A percentile compares a stretch with the other conserved stretches of the same genome.
Evolutionary conservation across 352 stramenopile species (phyloP).

Genomic region (Globisporangium acanthophoron): DNA sequence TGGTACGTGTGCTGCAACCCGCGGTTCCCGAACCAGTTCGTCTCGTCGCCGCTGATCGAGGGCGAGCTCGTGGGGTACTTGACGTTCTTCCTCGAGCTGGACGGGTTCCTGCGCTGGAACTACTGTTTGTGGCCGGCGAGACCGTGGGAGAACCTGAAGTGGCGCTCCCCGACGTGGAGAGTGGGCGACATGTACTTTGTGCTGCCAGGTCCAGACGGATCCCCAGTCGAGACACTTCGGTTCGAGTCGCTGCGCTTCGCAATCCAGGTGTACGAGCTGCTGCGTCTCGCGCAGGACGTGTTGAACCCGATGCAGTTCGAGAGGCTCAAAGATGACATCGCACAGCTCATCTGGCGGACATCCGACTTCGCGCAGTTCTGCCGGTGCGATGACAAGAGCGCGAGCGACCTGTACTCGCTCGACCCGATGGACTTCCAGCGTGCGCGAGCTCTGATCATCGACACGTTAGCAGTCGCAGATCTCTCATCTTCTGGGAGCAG

Average conservation of each 20-base stretch:
- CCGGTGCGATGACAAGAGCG: slow-evolving; percentile 12
- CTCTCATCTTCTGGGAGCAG: neutral
- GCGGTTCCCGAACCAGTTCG: slow-evolving; percentile 71
- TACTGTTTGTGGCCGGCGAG: slow-evolving; percentile 63
- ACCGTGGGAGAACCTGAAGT: slow-evolving; percentile 59
- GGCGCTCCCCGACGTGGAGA: slow-evolving; percentile 59
- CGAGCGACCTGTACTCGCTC: slow-evolving; percentile 64
- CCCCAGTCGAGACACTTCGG: slow-evolving; percentile 62
- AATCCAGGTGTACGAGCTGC: slow-evolving; percentile 58
- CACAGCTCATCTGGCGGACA: slow-evolving; percentile 52
- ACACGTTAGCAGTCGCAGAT: slow-evolving; percentile 35
- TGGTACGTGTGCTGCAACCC: slow-evolving; percentile 82
- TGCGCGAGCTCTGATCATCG: slow-evolving; percentile 51
- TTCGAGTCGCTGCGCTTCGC: slow-evolving; percentile 67
- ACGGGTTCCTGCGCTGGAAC: slow-evolving; percentile 82
- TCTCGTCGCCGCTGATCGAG: slow-evolving; percentile 67
- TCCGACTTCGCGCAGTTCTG: slow-evolving; percentile 54
- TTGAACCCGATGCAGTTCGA: slow-evolving; percentile 38
- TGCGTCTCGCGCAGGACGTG: slow-evolving; percentile 36
- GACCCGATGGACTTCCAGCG: slow-evolving; percentile 63
- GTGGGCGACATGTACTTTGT: slow-evolving; percentile 86
- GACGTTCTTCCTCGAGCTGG: slow-evolving; percentile 71
- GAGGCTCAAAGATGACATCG: slow-evolving; percentile 44
- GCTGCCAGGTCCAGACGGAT: slow-evolving; percentile 51
- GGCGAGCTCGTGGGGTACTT: slow-evolving; percentile 71